Evolutionary conservation across 2,329 filamentous ascomycete genomes (phyloP), one percentile per base, ranked within the genome.

Genomic region (Colletotrichum sp.): DNA sequence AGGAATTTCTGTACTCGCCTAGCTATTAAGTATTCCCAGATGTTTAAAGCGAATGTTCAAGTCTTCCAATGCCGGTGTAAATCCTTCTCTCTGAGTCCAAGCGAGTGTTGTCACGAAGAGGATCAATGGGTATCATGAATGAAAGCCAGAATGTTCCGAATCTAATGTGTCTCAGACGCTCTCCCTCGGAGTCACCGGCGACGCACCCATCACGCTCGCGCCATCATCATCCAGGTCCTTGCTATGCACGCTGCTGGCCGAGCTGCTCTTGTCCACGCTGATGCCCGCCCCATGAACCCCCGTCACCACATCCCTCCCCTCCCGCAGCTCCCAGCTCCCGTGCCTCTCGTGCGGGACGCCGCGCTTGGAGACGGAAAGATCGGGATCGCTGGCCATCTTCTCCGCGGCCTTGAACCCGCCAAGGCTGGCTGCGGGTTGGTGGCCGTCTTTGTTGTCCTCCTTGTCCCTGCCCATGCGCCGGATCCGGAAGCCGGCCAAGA

Each of bases 241-340:
- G 10, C 21, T 32, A 7, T 39, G 64, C 76, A 52, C 43, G n/a
- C 43, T 52, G 77, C 78, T 59, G 48, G 72, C 61, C n/a, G 28
- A 60, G 65, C 82, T 52, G 43, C 43, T 79, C 24, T 79, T 79
- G 4, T 80, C 81, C 28, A 80, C 79, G 21, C 78, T 81, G 18
- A 73, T 80, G 52, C 70, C 81, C 30, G 61, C 76, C 18, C 77
- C 77, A 4, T 61, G n/a, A 21, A 21, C n/a, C 10, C 43, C 43
- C 43, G 67, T 66, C 63, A 18, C 48, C 12, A 34, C 80, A 7
- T 76, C 78, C 2, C 75, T 76, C 18, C 80, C 81, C 28, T 79
- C 78, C 2, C 80, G 78, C 67, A 90, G 80, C 78, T 90, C 88
- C 88, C 88, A 90, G 79, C 88, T 89, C 2, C 88, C 88, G 16